phyloP scores from a whole-genome alignment of 805 yeast genomes.

The Barnettozyma botsteinii region DNA sequence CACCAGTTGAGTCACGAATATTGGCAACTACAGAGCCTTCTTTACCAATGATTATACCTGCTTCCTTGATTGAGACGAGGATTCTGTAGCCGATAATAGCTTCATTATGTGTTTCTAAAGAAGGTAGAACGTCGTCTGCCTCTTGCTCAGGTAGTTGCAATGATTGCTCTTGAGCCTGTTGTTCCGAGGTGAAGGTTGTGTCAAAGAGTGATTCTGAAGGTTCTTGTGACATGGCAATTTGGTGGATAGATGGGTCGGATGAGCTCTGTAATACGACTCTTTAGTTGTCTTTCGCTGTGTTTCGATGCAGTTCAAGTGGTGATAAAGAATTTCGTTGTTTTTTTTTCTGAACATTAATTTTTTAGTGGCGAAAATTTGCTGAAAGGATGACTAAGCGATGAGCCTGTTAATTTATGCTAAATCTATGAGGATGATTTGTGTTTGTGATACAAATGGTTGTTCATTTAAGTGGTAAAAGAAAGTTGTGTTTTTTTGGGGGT shows the following conservation, averaged over 20 bases:
- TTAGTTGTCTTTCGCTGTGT: no score
- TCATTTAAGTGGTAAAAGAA: no score
- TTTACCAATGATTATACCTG: conserved; percentile 86
- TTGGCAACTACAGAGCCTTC: conserved; percentile 74
- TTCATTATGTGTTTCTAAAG: conserved; percentile 16
- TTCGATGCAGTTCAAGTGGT: no score
- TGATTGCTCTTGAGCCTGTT: conserved; percentile 2
- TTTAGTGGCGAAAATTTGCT: conserved; percentile 5
- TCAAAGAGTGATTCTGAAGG: conserved; percentile 25
- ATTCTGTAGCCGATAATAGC: conserved; percentile 35
- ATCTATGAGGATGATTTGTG: no score
- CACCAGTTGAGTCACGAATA: conserved; percentile 66
- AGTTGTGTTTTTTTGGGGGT: no score
- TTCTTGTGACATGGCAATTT: conserved; percentile 12
- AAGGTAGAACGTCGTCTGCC: conserved; percentile 17
- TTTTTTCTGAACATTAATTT: background rate
- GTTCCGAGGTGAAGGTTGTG: conserved; percentile 20
- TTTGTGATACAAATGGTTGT: no score
- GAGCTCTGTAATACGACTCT: no score
- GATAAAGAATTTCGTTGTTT: background rate
- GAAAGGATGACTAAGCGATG: background rate
- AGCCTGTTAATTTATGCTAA: no score
- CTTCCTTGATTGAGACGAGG: conserved; percentile 76
- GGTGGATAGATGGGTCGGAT: background rate
- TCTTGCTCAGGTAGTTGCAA: background rate